Percentiles rank a stretch among this genome's conserved stretches.
These are phyloP conservation scores for Pseudocercospora pini-densiflorae DNA, from an alignment of 2,329 filamentous ascomycete species.

Conservation along the genomic window DNA sequence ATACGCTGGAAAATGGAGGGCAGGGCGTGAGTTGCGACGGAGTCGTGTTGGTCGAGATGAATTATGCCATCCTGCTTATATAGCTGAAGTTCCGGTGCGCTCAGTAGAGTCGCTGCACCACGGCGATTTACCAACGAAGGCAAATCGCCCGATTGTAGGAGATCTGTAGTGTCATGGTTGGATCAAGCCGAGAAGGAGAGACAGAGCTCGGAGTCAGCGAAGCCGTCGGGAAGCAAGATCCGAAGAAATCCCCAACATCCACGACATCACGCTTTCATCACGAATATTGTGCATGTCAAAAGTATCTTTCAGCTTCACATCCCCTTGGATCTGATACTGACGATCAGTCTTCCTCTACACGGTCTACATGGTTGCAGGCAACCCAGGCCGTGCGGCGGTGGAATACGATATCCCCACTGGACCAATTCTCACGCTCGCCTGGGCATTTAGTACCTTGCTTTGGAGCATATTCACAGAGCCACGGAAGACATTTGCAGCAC, in stretches of 20 bases:
- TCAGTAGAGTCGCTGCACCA: too few species aligned
- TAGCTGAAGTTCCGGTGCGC: too few species aligned
- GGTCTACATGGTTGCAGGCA: constrained; percentile 4
- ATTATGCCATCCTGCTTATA: not conserved
- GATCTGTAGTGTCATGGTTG: not conserved
- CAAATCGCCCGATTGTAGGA: too few species aligned
- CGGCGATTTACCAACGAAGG: too few species aligned
- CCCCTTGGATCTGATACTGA: not conserved
- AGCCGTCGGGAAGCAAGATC: not conserved
- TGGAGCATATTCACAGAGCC: constrained; percentile 41
- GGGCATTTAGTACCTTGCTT: constrained; percentile 33
- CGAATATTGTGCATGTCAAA: not conserved
- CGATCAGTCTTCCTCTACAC: not conserved
- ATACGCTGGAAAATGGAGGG: not conserved
- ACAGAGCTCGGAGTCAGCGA: too few species aligned
- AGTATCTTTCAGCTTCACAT: not conserved
- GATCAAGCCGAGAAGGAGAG: not conserved
- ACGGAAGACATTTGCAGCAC: constrained; percentile 34
- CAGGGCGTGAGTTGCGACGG: not conserved
- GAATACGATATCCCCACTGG: not conserved
- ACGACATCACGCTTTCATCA: not conserved
- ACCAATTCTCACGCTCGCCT: constrained; percentile 30
- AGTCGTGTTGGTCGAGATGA: not conserved
- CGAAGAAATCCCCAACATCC: not conserved
- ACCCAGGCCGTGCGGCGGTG: constrained; percentile 7